phyloP scores from a whole-genome alignment of 2,329 filamentous ascomycete genomes.

The Phyllosticta citrichinensis region DNA sequence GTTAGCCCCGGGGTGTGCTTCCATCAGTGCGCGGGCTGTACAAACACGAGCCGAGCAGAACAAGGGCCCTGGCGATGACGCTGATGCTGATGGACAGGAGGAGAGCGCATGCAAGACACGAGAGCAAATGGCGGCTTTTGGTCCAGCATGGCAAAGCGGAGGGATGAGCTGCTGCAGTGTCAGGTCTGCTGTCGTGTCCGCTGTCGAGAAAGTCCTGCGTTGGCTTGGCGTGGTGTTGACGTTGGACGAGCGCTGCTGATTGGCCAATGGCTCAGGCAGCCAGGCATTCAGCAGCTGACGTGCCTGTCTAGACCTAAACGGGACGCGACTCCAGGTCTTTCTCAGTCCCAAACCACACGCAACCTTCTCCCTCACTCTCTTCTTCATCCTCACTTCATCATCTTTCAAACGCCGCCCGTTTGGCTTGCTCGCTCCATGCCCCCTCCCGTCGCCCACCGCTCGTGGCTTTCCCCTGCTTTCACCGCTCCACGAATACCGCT shows the following conservation, averaged over 20 bases:
- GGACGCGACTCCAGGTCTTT: not conserved
- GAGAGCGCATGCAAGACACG: not conserved
- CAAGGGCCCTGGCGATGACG: not conserved
- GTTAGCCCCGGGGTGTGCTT: not conserved
- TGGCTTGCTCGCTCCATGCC: not conserved
- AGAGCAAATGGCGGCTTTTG: not conserved
- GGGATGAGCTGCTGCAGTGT: not conserved
- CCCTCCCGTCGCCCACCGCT: not conserved
- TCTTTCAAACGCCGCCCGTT: not conserved
- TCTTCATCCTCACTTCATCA: not conserved
- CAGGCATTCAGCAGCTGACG: not conserved
- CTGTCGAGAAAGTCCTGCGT: not conserved
- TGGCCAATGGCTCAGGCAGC: not conserved
- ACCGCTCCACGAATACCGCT: not conserved
- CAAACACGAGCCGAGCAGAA: not conserved
- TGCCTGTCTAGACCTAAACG: not conserved
- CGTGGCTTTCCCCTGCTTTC: not conserved
- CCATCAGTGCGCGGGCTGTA: not conserved
- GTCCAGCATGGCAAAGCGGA: not conserved
- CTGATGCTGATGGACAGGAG: not conserved
- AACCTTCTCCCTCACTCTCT: not conserved
- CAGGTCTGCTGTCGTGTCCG: not conserved
- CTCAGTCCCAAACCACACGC: not conserved
- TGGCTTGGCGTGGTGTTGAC: not conserved
- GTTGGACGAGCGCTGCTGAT: not conserved